phyloP scores from a whole-genome alignment of 2,329 filamentous ascomycete species.

The Calonectria pseudoreteaudii region DNA sequence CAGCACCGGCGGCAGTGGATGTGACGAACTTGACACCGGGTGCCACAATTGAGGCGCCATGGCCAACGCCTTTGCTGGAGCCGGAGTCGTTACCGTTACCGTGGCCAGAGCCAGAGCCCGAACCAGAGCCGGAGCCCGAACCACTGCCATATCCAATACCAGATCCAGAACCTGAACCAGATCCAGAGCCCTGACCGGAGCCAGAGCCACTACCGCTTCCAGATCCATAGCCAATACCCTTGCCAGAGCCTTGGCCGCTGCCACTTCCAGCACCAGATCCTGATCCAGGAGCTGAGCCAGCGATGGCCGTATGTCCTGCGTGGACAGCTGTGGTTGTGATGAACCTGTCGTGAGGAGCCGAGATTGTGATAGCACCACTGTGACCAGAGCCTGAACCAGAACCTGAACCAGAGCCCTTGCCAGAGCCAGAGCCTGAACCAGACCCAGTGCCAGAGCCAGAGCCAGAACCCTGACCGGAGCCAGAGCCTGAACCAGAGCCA shows the following conservation, averaged over 20 bases:
- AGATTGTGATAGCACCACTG: neutral
- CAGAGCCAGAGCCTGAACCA: neutral
- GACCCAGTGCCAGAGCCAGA: neutral
- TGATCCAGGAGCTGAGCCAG: neutral
- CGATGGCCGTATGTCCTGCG: neutral
- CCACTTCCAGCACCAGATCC: neutral
- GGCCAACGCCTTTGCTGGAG: neutral
- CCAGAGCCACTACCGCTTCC: neutral
- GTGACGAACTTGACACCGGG: neutral
- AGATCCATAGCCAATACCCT: neutral
- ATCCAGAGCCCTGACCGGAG: neutral
- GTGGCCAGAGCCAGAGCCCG: neutral
- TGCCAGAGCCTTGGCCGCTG: neutral
- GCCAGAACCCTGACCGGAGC: neutral
- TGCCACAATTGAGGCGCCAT: neutral
- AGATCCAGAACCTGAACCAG: neutral
- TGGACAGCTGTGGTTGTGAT: neutral
- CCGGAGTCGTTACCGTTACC: neutral
- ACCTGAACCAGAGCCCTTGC: neutral
- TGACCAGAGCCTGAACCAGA: neutral
- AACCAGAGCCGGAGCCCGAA: neutral
- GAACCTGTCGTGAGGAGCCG: neutral
- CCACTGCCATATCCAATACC: neutral
- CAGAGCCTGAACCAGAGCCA: neutral
- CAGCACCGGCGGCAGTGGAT: neutral